phyloP scores from a whole-genome alignment of 2,329 filamentous ascomycete species.

The Fusarium bactridioides region DNA sequence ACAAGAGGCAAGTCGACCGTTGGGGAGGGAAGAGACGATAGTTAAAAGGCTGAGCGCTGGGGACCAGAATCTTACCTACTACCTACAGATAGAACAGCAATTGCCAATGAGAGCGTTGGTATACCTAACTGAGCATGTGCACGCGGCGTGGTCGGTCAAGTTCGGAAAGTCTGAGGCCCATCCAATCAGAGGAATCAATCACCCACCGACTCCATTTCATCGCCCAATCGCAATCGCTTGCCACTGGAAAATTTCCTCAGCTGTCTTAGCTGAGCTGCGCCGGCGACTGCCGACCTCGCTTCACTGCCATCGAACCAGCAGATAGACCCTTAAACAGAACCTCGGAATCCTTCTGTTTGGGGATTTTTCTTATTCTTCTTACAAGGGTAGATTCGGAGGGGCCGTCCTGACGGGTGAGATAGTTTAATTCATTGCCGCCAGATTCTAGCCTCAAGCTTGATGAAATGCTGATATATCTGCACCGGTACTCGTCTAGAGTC shows the following conservation, averaged over 20 bases:
- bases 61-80: not conserved
- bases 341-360: constrained; percentile 2
- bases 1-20: not conserved
- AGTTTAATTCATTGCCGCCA: not conserved
- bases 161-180: constrained; percentile 29
- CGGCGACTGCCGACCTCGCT: constrained; percentile 22
- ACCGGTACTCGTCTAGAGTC: not conserved
- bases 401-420: not conserved
- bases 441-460: not conserved
- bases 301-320: constrained; percentile 12
- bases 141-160: constrained; percentile 35
- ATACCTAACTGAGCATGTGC: constrained; percentile 28
- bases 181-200: constrained; percentile 8
- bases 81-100: constrained; percentile 3
- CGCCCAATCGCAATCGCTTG: constrained; percentile 21
- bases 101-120: constrained; percentile 39
- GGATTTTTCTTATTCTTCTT: not conserved
- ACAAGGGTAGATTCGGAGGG: not conserved
- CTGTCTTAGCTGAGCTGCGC: constrained; percentile 12
- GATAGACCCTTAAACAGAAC: not conserved
- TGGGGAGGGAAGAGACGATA: constrained; percentile 5
- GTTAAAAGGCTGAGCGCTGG: not conserved
- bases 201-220: not conserved
- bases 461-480: not conserved
- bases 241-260: constrained; percentile 19